Base-by-base conservation (phyloP, 495 filamentous ascomycete species). In the Achaetomiella virescens region DNA sequence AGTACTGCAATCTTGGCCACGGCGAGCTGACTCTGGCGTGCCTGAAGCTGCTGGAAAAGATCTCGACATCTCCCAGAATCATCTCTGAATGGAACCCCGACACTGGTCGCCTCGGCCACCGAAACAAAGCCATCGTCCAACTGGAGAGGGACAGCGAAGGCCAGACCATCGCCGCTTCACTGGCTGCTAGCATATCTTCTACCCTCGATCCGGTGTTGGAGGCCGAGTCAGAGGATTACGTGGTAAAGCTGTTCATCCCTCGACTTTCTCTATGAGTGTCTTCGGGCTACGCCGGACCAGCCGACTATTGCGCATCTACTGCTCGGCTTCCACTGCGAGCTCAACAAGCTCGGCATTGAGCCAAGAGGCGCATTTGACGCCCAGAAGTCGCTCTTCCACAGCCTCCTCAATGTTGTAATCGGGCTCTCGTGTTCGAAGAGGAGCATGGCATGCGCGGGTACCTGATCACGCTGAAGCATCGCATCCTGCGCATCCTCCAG, bases 241-340 rank as follows among this genome's bases (percentile, higher is more conserved):
- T 82, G 24, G 85, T 90, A 66, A 91, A 95, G 65, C 68, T 86
- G 52, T 81, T 81, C 52, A 82, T 97, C 25, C n/a, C 78, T 97
- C 10, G 84, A 86, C 38, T 89, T 97, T 57, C 76, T 99, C 25
- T 86, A 89, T 63, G 81, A 80, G 58, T 91, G 87, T 66, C 70
- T 99, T 9, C 78, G 76, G 38, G 80, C 84, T 17, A 81, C 84
- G 25, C 82, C 85, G 25, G 81, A 85, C 61, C 69, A 70, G 52
- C 90, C 92, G 5, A 92, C 84, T 15, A 82, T 97, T 44, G 91
- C 92, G 3, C 93, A 99, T 69, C 76, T 93, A 41, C 71, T 99
- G 18, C 85, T 99, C 20, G 93, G 93, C 0, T 97, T 99, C 66
- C 75, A 77, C 29, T 91, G 89, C 61, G 78, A 81, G 22, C 77